phyloP scores from a whole-genome alignment of 78 protist genomes.

The Dictyostelium purpureum region DNA sequence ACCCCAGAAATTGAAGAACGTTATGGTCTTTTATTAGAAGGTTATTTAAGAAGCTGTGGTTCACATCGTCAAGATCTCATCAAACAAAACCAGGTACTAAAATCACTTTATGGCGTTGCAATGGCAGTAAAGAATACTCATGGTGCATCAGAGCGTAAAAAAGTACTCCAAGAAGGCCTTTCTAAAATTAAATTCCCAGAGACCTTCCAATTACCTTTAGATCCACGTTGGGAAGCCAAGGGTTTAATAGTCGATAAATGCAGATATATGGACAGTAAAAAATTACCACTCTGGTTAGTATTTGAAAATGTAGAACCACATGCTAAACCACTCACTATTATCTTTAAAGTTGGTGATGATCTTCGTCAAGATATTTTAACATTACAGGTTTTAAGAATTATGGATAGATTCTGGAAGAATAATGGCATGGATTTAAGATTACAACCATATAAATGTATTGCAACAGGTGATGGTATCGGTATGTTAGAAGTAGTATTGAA shows the following conservation, averaged over 20 bases:
- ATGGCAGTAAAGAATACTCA: constrained; percentile 24
- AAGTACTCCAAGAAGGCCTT: constrained; percentile 48
- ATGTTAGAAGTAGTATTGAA: constrained; percentile 93
- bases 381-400: constrained; percentile 91
- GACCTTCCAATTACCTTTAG: constrained; percentile 76
- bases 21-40: constrained; percentile 94
- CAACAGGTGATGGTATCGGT: constrained; percentile 92
- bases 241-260: constrained; percentile 87
- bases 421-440: constrained; percentile 86
- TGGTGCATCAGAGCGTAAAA: constrained; percentile 30
- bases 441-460: constrained; percentile 85
- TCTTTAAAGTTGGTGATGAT: constrained; percentile 92
- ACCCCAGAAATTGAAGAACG: constrained; percentile 85
- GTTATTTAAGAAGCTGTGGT: constrained; percentile 90
- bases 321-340: constrained; percentile 71
- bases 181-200: constrained; percentile 59
- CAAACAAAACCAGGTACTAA: constrained; percentile 66
- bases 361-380: constrained; percentile 96
- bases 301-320: constrained; percentile 82
- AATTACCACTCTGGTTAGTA: constrained; percentile 91
- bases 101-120: constrained; percentile 7
- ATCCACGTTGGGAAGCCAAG: constrained; percentile 80
- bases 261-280: constrained; percentile 92
- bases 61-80: constrained; percentile 56
- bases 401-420: constrained; percentile 94